Base-by-base conservation (phyloP, 1,284 basidiomycete species). In the Pseudozyma tsukubaensis region DNA sequence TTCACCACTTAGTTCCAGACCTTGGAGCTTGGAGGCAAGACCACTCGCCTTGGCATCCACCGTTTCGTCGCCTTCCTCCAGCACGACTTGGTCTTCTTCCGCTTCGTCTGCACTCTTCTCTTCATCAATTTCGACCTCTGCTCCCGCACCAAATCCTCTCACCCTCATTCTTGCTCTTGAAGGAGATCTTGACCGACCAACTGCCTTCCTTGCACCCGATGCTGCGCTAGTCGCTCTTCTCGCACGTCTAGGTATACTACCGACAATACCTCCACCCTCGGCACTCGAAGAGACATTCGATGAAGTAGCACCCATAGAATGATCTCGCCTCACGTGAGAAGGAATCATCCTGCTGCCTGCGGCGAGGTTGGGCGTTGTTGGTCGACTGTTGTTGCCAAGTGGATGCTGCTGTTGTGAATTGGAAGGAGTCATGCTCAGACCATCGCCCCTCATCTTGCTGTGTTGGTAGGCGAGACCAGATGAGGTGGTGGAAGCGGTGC, bases 71-170 rank as follows among this genome's bases (percentile, higher is more conserved):
- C 24, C 21, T 39, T 13, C 39, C 14, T 39, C 50, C 14, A 24
- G 39, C n/a, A 40, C 87, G 55, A 84, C 85, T 34, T 60, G 55
- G n/a, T 87, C 80, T 50, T 88, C 88, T 76, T 90, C 89, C 50
- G 88, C 63, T 4, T 66, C 64, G 11, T 68, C 54, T 14, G 48
- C 62, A 11, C 64, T 68, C 10, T 73, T 69, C 4, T 74, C 74
- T 9, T 71, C 73, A 35, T 80, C 72, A 37, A 65, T 56, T 29
- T 78, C 83, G 50, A 80, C 70, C 24, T 71, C 70, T 16, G 79
- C 79, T 19, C 52, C 73, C 11, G 59, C 50, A 36, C 79, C 79
- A 36, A 81, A 81, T 0, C 79, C 72, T 13, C 50, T 59, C 3
- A 75, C 67, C 13, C 48, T 56, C 60, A 75, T 65, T 24, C 72